Percentiles rank a stretch among this genome's conserved stretches.
phyloP scores from a whole-genome alignment of 2,329 filamentous ascomycete genomes.

The Achaetomium macrosporum region DNA sequence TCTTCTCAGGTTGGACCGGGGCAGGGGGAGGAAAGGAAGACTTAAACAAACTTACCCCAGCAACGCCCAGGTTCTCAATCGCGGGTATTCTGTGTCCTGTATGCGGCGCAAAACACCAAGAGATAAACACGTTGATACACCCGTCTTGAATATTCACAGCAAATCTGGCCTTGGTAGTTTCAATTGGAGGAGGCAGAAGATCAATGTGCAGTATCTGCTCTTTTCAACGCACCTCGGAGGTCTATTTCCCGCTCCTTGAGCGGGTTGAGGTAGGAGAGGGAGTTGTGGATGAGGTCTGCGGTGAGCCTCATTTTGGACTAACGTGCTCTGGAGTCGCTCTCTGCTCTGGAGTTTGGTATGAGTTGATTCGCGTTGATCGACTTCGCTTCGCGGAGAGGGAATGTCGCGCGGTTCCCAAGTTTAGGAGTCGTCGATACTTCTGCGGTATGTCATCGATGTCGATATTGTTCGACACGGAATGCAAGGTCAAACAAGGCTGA shows the following conservation, averaged over 20 bases:
- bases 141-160: slow-evolving; percentile 13
- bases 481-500: too few species aligned
- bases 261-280: slow-evolving; percentile 96
- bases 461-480: too few species aligned
- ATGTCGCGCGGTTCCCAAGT: background rate
- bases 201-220: slow-evolving; percentile 96
- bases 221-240: slow-evolving; percentile 98
- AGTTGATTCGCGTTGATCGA: background rate
- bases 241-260: slow-evolving; percentile 98
- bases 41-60: slow-evolving; percentile 60
- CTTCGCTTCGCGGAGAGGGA: background rate
- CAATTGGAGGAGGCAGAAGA: slow-evolving; percentile 34
- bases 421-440: too few species aligned
- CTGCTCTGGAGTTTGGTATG: background rate
- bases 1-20: slow-evolving; percentile 5
- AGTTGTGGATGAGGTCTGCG: slow-evolving; percentile 86
- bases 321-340: slow-evolving; percentile 8
- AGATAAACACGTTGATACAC: slow-evolving; percentile 14
- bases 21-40: slow-evolving; percentile 2
- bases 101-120: slow-evolving; percentile 30
- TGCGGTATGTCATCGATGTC: too few species aligned
- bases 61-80: slow-evolving; percentile 96
- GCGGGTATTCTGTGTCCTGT: slow-evolving; percentile 95
- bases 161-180: background rate
- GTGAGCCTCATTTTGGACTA: slow-evolving; percentile 76